Base-by-base conservation (phyloP, 495 filamentous ascomycete genomes). In the Geopyxis carbonaria region DNA sequence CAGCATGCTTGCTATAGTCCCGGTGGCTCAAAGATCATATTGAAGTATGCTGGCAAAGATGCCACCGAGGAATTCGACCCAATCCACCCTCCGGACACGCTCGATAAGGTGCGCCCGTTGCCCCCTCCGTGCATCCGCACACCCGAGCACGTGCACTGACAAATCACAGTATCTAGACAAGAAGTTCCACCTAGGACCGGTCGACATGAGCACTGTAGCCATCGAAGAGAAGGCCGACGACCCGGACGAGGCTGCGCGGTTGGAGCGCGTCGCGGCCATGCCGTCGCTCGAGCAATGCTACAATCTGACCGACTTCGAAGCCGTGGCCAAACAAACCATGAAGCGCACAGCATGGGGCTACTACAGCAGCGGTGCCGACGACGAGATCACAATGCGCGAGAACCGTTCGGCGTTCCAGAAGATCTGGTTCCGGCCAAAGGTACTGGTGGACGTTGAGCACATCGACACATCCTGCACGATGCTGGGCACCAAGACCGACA, bases 301-400 rank as follows among this genome's bases (percentile, higher is more conserved):
- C 61, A 95, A 95, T 50, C 60, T 95, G 46, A 69, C 86, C 64
- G 87, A 95, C 59, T 94, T 95, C 55, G 87, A 95, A 65, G 72
- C 80, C 3, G 85, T 94, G 15, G 87, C 87, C 1, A 72, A 73
- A 47, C 62, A 68, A 13, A 73, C 87, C 23, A 93, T 93, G 87
- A 93, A 91, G 67, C 87, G 79, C 60, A 78, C 75, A 0, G 84
- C 86, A 1, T 95, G 87, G 87, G 87, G 77, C 9, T 95, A 95
- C 60, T 95, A 95, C 58, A 92, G 82, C 6, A 87, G 79, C 52
- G 87, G 82, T 36, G 85, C 89, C 0, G 89, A 97, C 57, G 89
- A 97, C 55, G 89, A 95, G 61, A 93, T 97, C 61, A 95, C 89
- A 1, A 69, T 97, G 70, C 75, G 89, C 36, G 91, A 97, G 61